Percentiles rank a stretch among this genome's conserved stretches.
phyloP scores from a whole-genome alignment of 2,329 filamentous ascomycete species.

The Colletotrichum cereale region DNA sequence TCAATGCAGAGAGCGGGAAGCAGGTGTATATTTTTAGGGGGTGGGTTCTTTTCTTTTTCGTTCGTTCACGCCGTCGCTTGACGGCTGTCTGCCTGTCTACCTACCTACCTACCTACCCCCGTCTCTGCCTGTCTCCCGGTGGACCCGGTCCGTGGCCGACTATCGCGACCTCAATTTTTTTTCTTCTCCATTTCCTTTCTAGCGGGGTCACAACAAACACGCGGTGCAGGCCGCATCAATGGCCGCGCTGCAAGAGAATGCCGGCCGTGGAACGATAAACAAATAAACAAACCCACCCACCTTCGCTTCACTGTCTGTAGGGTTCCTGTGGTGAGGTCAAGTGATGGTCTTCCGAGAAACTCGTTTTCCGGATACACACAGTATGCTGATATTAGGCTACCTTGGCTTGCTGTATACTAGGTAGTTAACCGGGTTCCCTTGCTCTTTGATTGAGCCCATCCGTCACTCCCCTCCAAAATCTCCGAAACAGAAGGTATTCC shows the following conservation, averaged over 20 bases:
- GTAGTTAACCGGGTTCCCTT: slow-evolving; percentile 5
- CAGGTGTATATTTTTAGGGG: neutral
- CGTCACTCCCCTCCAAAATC: neutral
- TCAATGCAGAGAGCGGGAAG: neutral
- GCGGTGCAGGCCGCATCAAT: slow-evolving; percentile 29
- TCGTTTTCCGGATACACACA: slow-evolving; percentile 25
- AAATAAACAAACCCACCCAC: slow-evolving; percentile 10
- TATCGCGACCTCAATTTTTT: slow-evolving; percentile 1
- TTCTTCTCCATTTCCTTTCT: neutral
- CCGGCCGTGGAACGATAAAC: slow-evolving; percentile 31
- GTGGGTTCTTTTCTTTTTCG: neutral
- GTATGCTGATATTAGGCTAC: slow-evolving; percentile 38
- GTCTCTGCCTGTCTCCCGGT: neutral
- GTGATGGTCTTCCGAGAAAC: neutral
- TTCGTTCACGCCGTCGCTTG: neutral
- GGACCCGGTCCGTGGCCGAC: neutral
- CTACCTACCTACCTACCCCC: too few species aligned
- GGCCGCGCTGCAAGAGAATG: slow-evolving; percentile 34
- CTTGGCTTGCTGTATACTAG: slow-evolving; percentile 33
- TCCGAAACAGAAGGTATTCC: slow-evolving; percentile 22
- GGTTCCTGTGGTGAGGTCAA: neutral
- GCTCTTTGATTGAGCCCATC: neutral
- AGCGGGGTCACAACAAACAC: slow-evolving; percentile 22
- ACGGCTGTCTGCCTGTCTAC: neutral
- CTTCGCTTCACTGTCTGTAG: neutral